Base-by-base conservation (phyloP, 768 basidiomycete genomes). In the Naganishia vaughanmartiniae region DNA sequence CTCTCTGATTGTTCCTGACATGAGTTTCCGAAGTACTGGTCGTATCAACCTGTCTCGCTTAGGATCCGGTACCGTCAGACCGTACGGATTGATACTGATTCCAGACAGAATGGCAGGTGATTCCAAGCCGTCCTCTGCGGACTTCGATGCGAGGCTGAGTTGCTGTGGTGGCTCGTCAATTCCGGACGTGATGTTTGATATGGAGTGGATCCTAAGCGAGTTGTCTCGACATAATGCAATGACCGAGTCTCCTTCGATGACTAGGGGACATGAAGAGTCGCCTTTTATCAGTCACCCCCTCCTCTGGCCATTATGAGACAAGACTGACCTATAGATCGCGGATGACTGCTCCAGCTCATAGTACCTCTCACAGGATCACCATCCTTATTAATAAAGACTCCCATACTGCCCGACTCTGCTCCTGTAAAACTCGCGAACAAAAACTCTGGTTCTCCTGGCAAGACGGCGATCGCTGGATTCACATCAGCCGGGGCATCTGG, bases 311-410 rank as follows among this genome's bases (percentile, higher is more conserved):
- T n/a, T 54, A 12, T 36, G 6, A 28, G 30, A 34, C 10, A 15
- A 12, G 15, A 86, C 90, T 77, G 76, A 93, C 92, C 88, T 45
- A 92, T 83, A 24, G 88, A 85, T 28, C 87, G 82, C 0, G 93
- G 91, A 83, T 94, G 88, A 60, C 83, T 86, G 2, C 87, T 85
- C 91, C 92, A 96, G 77, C 92, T 87, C 54, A 96, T 82, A 1
- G 93, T 94, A 1, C 93, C 93, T 55, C 93, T 85, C 10, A 92
- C 89, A 5, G 94, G 92, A 79, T 95, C 93, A 0, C 92, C 93
- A 1, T 87, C 86, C 0, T 88, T 86, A 17, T 86, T 91, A 73
- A 97, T 84, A 75, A 97, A 98, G 12, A 98, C 83, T 0, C 94
- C 94, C 48, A 97, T 83, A 0, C 91, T 90, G 65, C 86, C 87